phyloP scores from a whole-genome alignment of 1,284 basidiomycete genomes.

The Trichosporon ovoides region DNA sequence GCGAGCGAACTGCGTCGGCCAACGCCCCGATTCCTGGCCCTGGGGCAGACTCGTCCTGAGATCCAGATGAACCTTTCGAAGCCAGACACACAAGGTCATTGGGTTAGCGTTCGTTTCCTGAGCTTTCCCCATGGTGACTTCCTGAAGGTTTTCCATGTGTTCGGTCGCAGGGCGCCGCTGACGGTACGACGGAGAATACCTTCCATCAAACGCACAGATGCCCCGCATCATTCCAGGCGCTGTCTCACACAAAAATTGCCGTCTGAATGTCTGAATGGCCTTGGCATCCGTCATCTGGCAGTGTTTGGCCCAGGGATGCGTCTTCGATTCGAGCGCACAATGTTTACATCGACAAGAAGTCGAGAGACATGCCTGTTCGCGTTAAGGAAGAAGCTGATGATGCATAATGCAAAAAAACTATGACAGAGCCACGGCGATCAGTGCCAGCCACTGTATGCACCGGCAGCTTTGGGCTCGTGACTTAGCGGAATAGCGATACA shows the following conservation, averaged over 20 bases:
- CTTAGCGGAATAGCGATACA: conserved; percentile 1
- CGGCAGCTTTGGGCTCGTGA: background rate
- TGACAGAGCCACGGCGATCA: background rate
- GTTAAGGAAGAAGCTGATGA: background rate
- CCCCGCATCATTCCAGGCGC: background rate
- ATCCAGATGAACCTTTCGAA: too few species aligned
- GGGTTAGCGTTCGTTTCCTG: too few species aligned
- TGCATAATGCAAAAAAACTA: background rate
- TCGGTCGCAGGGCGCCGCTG: too few species aligned
- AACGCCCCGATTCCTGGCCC: too few species aligned
- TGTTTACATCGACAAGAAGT: background rate
- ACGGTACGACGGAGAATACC: too few species aligned
- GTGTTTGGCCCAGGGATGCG: background rate
- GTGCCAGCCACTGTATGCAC: background rate
- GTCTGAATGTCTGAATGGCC: background rate
- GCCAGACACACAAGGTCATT: too few species aligned
- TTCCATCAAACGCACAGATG: background rate
- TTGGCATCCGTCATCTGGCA: background rate
- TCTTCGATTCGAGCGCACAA: background rate
- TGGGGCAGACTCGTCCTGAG: too few species aligned
- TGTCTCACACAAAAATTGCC: too few species aligned
- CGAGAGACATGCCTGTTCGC: background rate
- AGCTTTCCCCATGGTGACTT: too few species aligned
- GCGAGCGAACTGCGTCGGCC: too few species aligned
- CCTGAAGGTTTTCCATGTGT: too few species aligned